These are phyloP conservation scores for Conticribra guillardii DNA, from an alignment of 108 stramenopile species.

Conservation along the genomic window DNA sequence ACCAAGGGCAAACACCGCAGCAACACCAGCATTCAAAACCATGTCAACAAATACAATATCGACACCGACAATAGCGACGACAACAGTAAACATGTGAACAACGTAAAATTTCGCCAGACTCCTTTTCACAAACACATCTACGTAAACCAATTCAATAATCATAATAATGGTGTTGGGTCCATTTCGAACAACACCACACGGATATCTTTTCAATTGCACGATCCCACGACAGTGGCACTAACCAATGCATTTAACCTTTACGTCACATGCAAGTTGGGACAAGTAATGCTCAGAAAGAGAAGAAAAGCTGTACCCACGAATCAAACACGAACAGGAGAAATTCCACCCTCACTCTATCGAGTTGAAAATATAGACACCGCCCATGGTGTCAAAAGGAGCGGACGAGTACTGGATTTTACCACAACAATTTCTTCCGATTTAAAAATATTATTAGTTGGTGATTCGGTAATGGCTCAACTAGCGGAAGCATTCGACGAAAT, in stretches of 20 bases:
- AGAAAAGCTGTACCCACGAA: neutral
- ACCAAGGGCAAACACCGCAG: no score
- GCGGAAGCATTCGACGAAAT: constrained; percentile 43
- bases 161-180: no score
- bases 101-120: no score
- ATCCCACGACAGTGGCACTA: constrained; percentile 6
- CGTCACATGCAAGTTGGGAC: constrained; percentile 3
- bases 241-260: constrained; percentile 12
- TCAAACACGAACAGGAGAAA: constrained; percentile 1
- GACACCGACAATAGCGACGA: no score
- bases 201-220: constrained; percentile 19
- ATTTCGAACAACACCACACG: neutral
- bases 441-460: constrained; percentile 44
- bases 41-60: no score
- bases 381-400: constrained; percentile 1
- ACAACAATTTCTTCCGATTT: constrained; percentile 34
- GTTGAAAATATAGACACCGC: neutral
- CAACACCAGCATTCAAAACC: no score
- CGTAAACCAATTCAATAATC: no score
- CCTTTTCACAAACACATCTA: no score
- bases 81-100: no score
- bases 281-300: neutral
- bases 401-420: constrained; percentile 37
- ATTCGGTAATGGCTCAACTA: constrained; percentile 45
- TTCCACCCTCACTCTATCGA: constrained; percentile 11